Evolutionary conservation across 345 rosid species (phyloP).

Genomic region (Geranium brycei): DNA sequence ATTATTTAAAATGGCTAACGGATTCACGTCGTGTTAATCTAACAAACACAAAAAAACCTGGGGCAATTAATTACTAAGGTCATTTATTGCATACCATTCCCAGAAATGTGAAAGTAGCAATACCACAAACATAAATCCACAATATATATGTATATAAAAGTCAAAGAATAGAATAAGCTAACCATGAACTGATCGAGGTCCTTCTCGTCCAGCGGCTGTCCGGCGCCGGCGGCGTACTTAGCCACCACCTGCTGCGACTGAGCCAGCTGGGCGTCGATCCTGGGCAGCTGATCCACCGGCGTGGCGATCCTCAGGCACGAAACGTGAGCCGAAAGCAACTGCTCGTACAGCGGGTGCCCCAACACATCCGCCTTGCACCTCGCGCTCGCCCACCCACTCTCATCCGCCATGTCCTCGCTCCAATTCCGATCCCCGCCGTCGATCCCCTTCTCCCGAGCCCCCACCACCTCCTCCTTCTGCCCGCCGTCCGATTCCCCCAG

Average conservation of each 20-base stretch:
- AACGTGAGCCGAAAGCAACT: slow-evolving; percentile 71
- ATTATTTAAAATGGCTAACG: no score
- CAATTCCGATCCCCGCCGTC: slow-evolving; percentile 16
- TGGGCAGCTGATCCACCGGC: slow-evolving; percentile 75
- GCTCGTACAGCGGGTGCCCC: slow-evolving; percentile 68
- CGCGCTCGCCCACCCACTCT: slow-evolving; percentile 67
- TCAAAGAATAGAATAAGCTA: background rate
- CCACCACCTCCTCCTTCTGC: background rate
- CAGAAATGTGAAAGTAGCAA: no score
- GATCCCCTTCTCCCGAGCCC: slow-evolving; percentile 28
- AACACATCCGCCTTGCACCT: slow-evolving; percentile 67
- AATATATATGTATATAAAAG: no score
- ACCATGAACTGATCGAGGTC: slow-evolving; percentile 45
- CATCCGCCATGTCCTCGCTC: slow-evolving; percentile 23
- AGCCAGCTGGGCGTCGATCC: slow-evolving; percentile 80
- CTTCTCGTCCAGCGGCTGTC: slow-evolving; percentile 20
- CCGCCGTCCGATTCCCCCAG: slow-evolving; percentile 1
- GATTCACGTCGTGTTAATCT: no score
- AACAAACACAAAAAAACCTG: no score
- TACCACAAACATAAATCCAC: no score
- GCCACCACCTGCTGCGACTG: slow-evolving; percentile 75
- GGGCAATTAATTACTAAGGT: no score
- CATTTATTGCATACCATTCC: no score
- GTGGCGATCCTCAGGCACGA: slow-evolving; percentile 70
- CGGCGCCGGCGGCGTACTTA: slow-evolving; percentile 38